These are phyloP conservation scores for Papilionanthe hybrid DNA, from an alignment of 116 monocot species.

Conservation along the genomic window DNA sequence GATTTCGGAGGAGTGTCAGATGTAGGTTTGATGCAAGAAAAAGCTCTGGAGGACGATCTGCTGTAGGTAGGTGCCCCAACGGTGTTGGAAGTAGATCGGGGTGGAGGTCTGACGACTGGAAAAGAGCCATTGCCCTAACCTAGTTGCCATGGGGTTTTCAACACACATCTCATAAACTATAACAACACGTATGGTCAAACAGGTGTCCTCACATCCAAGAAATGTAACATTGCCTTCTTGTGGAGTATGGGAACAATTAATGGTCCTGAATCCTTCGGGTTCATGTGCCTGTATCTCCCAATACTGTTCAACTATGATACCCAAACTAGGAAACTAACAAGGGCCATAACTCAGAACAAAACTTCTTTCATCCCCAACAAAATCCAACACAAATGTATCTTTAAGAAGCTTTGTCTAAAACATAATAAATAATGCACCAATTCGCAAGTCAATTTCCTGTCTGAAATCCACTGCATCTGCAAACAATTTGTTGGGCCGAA, in stretches of 20 bases:
- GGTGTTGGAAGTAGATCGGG: too few relatives aligned
- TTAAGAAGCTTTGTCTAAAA: constrained; percentile 86
- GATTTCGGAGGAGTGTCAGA: too few relatives aligned
- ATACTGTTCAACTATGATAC: constrained; percentile 89
- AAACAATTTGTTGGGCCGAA: neutral
- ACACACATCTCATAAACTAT: constrained; percentile 90
- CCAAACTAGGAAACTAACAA: constrained; percentile 96
- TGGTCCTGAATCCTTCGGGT: constrained; percentile 91
- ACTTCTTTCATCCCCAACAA: constrained; percentile 52
- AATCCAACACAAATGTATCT: constrained; percentile 81
- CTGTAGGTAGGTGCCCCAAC: too few relatives aligned
- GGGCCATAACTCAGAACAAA: constrained; percentile 92
- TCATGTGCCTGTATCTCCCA: constrained; percentile 96
- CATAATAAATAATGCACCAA: constrained; percentile 93
- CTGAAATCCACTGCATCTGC: neutral
- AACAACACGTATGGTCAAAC: constrained; percentile 78
- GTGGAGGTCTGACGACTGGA: too few relatives aligned
- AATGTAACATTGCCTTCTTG: constrained; percentile 74
- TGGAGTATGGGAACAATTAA: constrained; percentile 78
- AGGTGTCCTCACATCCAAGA: constrained; percentile 74
- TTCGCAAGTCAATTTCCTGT: constrained; percentile 94
- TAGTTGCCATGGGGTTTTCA: constrained; percentile 46
- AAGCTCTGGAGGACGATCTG: too few relatives aligned
- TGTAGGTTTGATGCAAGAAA: too few relatives aligned
- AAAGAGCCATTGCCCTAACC: too few relatives aligned